Percentiles rank a stretch among this genome's conserved stretches.
These are phyloP conservation scores for Candida tetrigidarum DNA, from an alignment of 1,139 yeast genomes.

Conservation along the genomic window DNA sequence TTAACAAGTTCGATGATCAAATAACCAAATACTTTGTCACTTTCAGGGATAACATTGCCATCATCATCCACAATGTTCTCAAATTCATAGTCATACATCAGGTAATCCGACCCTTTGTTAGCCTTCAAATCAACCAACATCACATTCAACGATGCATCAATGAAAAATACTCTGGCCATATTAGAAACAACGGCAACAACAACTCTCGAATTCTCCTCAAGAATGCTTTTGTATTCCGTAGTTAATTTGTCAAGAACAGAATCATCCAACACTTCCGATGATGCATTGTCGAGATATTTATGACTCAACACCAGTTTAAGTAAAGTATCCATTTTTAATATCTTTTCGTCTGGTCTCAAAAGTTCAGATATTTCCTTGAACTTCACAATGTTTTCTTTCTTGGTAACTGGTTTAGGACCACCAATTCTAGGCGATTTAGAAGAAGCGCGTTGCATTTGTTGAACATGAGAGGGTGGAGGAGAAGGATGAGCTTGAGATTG, in stretches of 20 bases:
- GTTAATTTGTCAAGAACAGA: constrained; percentile 46
- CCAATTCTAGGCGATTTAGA: constrained; percentile 11
- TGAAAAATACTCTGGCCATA: constrained; percentile 47
- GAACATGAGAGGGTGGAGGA: constrained; percentile 2
- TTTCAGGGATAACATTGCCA: constrained; percentile 35
- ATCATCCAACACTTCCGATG: constrained; percentile 36
- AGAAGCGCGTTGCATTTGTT: neutral
- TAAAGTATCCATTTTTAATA: constrained; percentile 45
- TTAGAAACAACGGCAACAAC: constrained; percentile 55
- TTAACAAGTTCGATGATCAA: constrained; percentile 65
- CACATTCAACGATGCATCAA: constrained; percentile 41
- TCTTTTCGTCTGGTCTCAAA: constrained; percentile 41
- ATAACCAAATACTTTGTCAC: constrained; percentile 53
- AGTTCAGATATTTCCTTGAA: constrained; percentile 41
- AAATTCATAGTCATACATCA: constrained; percentile 81
- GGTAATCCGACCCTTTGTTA: constrained; percentile 62
- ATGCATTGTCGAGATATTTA: constrained; percentile 25
- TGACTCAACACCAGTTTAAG: constrained; percentile 42
- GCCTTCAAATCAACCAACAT: constrained; percentile 50
- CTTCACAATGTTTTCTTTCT: constrained; percentile 21
- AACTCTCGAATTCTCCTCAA: constrained; percentile 39
- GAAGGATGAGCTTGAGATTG: neutral
- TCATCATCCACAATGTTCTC: constrained; percentile 44
- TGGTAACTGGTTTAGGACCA: constrained; percentile 18
- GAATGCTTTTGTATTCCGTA: constrained; percentile 34